Evolutionary conservation across 1,284 basidiomycete species (phyloP), one percentile per base, ranked within the genome.

Genomic region (Ceratobasidium sp.): DNA sequence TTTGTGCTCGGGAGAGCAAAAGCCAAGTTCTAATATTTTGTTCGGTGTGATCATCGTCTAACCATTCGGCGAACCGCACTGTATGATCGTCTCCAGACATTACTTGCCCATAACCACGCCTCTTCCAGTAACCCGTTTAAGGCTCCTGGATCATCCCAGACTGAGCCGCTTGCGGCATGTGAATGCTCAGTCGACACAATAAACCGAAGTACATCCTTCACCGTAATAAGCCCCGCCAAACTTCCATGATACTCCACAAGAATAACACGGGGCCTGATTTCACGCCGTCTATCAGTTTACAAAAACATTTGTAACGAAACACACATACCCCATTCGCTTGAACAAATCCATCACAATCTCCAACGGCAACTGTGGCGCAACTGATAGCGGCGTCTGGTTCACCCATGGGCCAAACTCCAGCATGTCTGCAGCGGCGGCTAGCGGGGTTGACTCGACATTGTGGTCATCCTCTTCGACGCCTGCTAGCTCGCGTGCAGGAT

Each of bases 331-430:
- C 92, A 98, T 94, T 65, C 95, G 89, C 81, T 96, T 94, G 87
- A 98, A 98, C 35, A 98, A 85, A 82, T 98, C 94, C 92, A 98
- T 95, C 13, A 97, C 96, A 75, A 98, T 97, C 84, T 99, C 97
- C 53, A 99, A 86, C 0, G 96, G 95, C 78, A 98, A 89, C 80
- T 94, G 93, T 0, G 96, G 93, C n/a, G 95, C 93, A 1, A 98
- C 97, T 0, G 93, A 95, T 77, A 99, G 88, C 0, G 97, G 96
- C 0, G 95, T 97, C 93, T 95, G 92, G 83, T 98, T 97, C 0
- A 97, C 94, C 91, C 94, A 98, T 13, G 94, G 93, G 86, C 92
- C 94, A 68, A 98, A 89, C 81, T 93, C 92, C 28, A 98, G 85
- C 20, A 87, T 86, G 78, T 90, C 87, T 0, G 88, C 86, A 5